These are phyloP conservation scores for Wickerhamomyces pijperi DNA, from an alignment of 805 yeast species.

Conservation along the genomic window DNA sequence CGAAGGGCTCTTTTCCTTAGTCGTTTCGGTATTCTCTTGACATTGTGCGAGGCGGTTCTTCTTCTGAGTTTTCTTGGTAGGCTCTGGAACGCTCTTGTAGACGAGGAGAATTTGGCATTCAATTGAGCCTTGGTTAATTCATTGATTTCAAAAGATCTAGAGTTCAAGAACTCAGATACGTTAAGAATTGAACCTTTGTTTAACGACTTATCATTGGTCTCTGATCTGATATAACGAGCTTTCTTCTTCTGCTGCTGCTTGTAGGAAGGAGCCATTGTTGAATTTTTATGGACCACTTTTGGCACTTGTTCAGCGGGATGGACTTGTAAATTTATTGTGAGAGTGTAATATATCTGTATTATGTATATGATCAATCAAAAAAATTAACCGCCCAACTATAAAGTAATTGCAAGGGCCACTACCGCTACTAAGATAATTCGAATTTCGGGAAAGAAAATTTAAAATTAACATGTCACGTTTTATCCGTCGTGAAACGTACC, in stretches of 20 bases:
- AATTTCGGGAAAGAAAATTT: background rate
- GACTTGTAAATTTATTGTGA: too few relatives aligned
- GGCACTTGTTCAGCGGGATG: too few relatives aligned
- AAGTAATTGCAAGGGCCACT: too few relatives aligned
- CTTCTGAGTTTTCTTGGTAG: constrained; percentile 78
- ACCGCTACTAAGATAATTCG: too few relatives aligned
- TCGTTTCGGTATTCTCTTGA: constrained; percentile 78
- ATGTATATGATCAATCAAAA: too few relatives aligned
- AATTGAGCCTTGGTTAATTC: constrained; percentile 68
- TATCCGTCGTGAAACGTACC: too few relatives aligned
- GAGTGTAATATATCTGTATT: too few relatives aligned
- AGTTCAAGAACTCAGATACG: constrained; percentile 56
- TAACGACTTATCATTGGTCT: constrained; percentile 21
- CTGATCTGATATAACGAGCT: constrained; percentile 28
- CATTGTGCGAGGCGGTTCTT: constrained; percentile 92
- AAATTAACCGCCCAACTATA: too few relatives aligned
- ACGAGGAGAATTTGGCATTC: constrained; percentile 51
- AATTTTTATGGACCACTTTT: too few relatives aligned
- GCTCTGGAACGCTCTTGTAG: constrained; percentile 75
- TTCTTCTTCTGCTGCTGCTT: constrained; percentile 24
- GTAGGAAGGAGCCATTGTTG: constrained; percentile 9
- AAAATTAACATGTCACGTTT: too few relatives aligned
- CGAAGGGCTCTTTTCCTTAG: constrained; percentile 61
- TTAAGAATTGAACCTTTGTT: constrained; percentile 40
- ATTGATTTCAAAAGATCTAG: constrained; percentile 67